Conservation (phyloP, 108 stramenopile genomes). For the Nannochloropsis gaditana region DNA sequence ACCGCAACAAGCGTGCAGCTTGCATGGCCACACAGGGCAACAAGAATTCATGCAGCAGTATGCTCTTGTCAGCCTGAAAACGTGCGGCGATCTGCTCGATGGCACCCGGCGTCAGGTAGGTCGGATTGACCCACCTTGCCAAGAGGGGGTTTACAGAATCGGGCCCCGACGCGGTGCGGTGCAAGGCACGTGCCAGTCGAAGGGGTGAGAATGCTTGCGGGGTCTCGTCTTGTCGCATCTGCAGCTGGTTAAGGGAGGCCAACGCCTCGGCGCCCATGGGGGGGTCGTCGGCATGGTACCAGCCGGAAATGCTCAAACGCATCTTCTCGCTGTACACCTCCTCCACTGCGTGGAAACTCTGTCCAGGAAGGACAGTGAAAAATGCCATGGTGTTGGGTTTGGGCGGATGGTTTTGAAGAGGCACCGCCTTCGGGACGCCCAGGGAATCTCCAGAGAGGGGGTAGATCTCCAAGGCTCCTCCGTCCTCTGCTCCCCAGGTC, state of each 20-base stretch:
- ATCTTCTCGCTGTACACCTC: slow-evolving; percentile 86
- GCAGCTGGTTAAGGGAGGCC: slow-evolving; percentile 24
- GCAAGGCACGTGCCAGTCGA: neutral
- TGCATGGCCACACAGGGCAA: slow-evolving; percentile 35
- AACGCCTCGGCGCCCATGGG: slow-evolving; percentile 11
- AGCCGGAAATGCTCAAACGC: slow-evolving; percentile 73
- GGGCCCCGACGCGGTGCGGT: too few relatives aligned
- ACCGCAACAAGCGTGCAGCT: slow-evolving; percentile 28
- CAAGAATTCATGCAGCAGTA: neutral
- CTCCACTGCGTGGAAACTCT: slow-evolving; percentile 88
- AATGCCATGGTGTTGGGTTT: slow-evolving; percentile 81
- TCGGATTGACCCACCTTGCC: slow-evolving; percentile 45
- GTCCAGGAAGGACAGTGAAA: slow-evolving; percentile 78
- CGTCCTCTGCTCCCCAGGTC: slow-evolving; percentile 69
- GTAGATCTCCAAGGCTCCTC: slow-evolving; percentile 85
- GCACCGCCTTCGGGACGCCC: slow-evolving; percentile 56
- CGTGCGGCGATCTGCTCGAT: neutral
- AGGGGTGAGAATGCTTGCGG: neutral
- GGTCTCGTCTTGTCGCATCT: neutral
- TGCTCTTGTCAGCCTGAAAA: neutral
- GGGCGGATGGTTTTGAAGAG: slow-evolving; percentile 67
- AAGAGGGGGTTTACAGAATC: neutral
- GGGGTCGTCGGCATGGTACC: slow-evolving; percentile 50
- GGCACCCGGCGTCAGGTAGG: slow-evolving; percentile 24
- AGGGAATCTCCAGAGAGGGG: slow-evolving; percentile 42